Evolutionary conservation across 441 rosid genomes (phyloP).

Genomic region (Adansonia madagascariensis): DNA sequence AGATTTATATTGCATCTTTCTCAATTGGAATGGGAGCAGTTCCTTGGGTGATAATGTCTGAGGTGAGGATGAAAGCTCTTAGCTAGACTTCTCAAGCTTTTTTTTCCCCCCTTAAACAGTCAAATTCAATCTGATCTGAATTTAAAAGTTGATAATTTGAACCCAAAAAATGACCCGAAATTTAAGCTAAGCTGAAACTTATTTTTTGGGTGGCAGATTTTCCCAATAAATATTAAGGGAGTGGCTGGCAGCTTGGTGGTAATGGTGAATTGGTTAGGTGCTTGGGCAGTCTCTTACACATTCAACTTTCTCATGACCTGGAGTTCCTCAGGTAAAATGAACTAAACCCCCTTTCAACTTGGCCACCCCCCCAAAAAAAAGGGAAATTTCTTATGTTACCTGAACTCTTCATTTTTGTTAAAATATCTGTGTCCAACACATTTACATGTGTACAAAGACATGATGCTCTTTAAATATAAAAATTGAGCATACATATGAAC

Average conservation of each 20-base stretch:
- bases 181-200: background rate
- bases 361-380: background rate
- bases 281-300: slow-evolving; percentile 87
- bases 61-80: slow-evolving; percentile 47
- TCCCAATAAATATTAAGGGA: slow-evolving; percentile 83
- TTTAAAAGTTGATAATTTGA: background rate
- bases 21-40: slow-evolving; percentile 93
- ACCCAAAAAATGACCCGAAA: background rate
- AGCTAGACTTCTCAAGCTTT: background rate
- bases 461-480: too few species aligned
- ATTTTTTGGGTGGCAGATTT: slow-evolving; percentile 53
- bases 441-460: too few species aligned
- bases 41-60: slow-evolving; percentile 98
- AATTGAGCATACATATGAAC: background rate
- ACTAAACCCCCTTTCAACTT: background rate
- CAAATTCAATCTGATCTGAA: background rate
- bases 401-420: too few species aligned
- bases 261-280: slow-evolving; percentile 87
- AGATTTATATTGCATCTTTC: slow-evolving; percentile 70
- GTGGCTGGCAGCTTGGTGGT: slow-evolving; percentile 90
- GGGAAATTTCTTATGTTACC: background rate
- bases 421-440: too few species aligned
- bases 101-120: background rate
- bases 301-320: slow-evolving; percentile 83
- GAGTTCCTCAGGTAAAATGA: slow-evolving; percentile 68